Evolutionary conservation across 2,329 filamentous ascomycete species (phyloP), one percentile per base, ranked within the genome.

Genomic region (Penicillium nordicum): DNA sequence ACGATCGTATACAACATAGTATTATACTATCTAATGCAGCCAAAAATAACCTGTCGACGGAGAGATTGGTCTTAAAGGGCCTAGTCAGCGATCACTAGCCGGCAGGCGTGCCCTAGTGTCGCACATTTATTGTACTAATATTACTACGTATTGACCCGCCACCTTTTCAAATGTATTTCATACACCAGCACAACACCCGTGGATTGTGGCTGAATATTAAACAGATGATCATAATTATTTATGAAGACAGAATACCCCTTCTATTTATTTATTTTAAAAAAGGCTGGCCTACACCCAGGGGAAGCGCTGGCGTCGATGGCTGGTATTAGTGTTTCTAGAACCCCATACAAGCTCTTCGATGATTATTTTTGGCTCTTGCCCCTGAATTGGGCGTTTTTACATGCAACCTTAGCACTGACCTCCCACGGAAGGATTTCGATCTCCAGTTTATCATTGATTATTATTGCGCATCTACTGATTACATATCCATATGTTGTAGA

Each of bases 11-110:
- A 18, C 18, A 18, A 18, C 18, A 18, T 18, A 18, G 18, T 18
- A 29, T 30, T 21, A 7, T 7, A 23, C 29, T 34, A 25, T 16
- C n/a, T 30, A 40, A 14, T 41, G 21, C 25, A 21, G 34, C 57
- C 60, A 63, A 61, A 64, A 64, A 63, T 63, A 64, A 61, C 46
- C 52, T 62, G 55, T 58, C 32, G 32, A 30, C 42, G 32, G 25
- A 40, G 25, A 41, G 25, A 43, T 40, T 25, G 21, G 14, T 30
- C 52, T 56, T 44, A 41, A 57, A 43, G 49, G 53, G 53, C 50
- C 57, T 64, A 60, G 60, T 60, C 54, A 54, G 34, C 57, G 60
- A 63, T 63, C 61, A 59, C 54, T 61, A 41, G 52, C 53, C 50
- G 49, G 55, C 37, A 49, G 58, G 52, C 57, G 58, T 36, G 44